Base-by-base conservation (phyloP, 306 rosid genomes). In the Vachellia collinsii region DNA sequence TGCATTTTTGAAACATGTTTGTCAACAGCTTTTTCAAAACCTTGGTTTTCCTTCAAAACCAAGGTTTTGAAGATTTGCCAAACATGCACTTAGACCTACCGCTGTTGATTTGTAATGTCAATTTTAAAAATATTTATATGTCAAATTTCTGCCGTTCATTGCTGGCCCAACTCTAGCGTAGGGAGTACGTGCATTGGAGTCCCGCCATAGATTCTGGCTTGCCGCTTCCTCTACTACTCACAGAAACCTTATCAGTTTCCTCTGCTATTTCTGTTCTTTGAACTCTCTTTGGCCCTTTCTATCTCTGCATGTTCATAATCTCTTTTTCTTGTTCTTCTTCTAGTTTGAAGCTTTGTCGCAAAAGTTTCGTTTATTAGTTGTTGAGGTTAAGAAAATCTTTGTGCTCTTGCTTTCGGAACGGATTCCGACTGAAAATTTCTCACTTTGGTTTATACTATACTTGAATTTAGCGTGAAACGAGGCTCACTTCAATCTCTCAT, bases 391-490 rank as follows among this genome's bases (percentile, higher is more conserved):
- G 69, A 62, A 34, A 4, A 25, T 29, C 3, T 62, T 34, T 63
- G 20, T 34, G n/a, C 69, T 13, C 14, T 63, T 63, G n/a, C n/a
- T 63, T 36, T 13, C 42, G 69, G 9, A 6, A 29, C 39, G 34
- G 34, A 29, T 29, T 29, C 34, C 34, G 34, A 29, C 1, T 0
- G 25, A n/a, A 54, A n/a, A 7, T 7, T n/a, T 54, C 61, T 54
- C 39, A 1, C 38, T 65, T 64, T 36, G 10, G 20, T 76, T 77
- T 59, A 39, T 47, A 13, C 20, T 16, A 16, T 16, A 50, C 8
- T 72, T 54, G 54, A 51, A 62, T 53, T 72, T 77, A 75, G 84
- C 75, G 85, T 37, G 81, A 80, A 84, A 82, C 58, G 16, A 20
- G 41, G 4, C 70, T 73, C 58, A 70, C 69, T 25, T 46, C 20